phyloP scores from a whole-genome alignment of 805 yeast genomes.

The Nakazawaea wickerhamii region DNA sequence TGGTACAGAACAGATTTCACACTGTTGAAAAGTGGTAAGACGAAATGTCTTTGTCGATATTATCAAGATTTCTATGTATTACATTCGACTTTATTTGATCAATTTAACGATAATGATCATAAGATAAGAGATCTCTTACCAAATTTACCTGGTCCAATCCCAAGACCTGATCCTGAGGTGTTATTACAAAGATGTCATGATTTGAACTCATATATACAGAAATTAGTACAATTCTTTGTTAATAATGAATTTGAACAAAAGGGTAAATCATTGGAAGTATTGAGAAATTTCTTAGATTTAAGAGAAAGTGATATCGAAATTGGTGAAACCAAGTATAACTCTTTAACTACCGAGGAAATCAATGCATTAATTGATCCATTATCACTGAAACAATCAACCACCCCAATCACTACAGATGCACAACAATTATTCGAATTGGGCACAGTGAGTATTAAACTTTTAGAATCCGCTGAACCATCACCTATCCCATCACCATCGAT shows the following conservation, averaged over 20 bases:
- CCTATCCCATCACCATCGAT: slow-evolving; percentile 9
- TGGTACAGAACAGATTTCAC: slow-evolving; percentile 46
- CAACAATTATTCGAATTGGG: not conserved
- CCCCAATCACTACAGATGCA: not conserved
- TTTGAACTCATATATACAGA: slow-evolving; percentile 34
- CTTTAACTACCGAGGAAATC: slow-evolving; percentile 21
- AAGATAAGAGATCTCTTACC: slow-evolving; percentile 27
- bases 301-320: slow-evolving; percentile 27
- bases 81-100: slow-evolving; percentile 30
- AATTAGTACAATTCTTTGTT: slow-evolving; percentile 24
- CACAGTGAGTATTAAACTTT: slow-evolving; percentile 14
- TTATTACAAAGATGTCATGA: slow-evolving; percentile 34
- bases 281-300: slow-evolving; percentile 25
- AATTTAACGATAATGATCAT: slow-evolving; percentile 12
- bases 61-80: slow-evolving; percentile 47
- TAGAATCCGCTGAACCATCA: slow-evolving; percentile 9
- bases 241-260: slow-evolving; percentile 11
- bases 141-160: slow-evolving; percentile 42
- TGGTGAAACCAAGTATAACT: slow-evolving; percentile 12
- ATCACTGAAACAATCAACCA: slow-evolving; percentile 9
- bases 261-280: slow-evolving; percentile 14
- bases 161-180: slow-evolving; percentile 28
- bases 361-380: slow-evolving; percentile 20
- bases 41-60: slow-evolving; percentile 38
- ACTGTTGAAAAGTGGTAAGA: slow-evolving; percentile 28